Evolutionary conservation across 2,329 filamentous ascomycete species (phyloP), one percentile per base, ranked within the genome.

Genomic region (Aspergillus ochraceus): DNA sequence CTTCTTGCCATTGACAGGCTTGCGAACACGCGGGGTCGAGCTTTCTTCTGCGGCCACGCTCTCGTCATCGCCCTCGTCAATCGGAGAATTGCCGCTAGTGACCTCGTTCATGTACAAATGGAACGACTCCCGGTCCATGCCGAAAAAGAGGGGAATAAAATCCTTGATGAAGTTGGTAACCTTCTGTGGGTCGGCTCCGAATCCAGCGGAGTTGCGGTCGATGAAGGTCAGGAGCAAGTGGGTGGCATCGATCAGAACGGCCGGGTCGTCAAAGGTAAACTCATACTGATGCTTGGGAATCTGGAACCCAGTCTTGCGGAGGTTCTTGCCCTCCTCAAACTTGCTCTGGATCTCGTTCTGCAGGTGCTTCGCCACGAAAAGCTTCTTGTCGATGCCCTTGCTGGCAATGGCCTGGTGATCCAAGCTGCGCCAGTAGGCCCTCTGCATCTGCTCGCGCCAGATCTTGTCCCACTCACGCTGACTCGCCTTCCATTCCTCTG

Each of bases 401-500:
- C 92, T 90, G 55, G 92, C 88, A 60, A 96, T 92, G 20, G 92
- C 92, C 84, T 98, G 96, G 71, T 99, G 95, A 71, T 99, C 95
- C 55, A 99, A 86, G 74, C 92, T 97, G 80, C 92, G 96, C 79
- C 96, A 91, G 77, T 97, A 96, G 80, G 96, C 94, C 70, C 90
- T 89, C 72, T 96, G 90, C 24, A 94, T 98, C 79, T 98, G 95
- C 53, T 92, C 89, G 64, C 95, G 92, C 95, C 95, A 99, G 8
- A 99, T 92, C 77, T 97, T 97, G 76, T 98, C 93, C 95, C 95
- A 99, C 74, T 99, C 96, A 32, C 95, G 91, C 82, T 91, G 93
- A 6, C 92, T 94, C 67, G 96, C 93, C 65, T 96, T 92, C 95
- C 95, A 99, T 70, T 98, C 93, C 75, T 99, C 95, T 49, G 96